Evolutionary conservation across 163 green algal genomes (phyloP).

Genomic region (Volvox carteri): DNA sequence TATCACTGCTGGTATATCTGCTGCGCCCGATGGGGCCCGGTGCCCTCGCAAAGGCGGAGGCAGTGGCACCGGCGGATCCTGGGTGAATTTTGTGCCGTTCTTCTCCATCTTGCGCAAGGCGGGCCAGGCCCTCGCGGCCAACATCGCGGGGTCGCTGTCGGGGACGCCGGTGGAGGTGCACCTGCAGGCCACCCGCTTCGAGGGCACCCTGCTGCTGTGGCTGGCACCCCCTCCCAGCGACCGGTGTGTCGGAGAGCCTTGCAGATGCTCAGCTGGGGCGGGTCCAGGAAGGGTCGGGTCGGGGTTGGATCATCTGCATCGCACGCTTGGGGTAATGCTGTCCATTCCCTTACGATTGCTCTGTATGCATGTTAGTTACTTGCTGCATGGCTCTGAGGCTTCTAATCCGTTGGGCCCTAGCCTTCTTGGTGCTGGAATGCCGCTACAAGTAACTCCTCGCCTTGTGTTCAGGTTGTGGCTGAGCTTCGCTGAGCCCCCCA

Average conservation of each 20-base stretch:
- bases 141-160: constrained; percentile 46
- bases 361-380: no score
- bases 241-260: constrained; percentile 51
- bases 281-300: no score
- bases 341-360: no score
- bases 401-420: no score
- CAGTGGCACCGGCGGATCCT: neutral
- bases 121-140: constrained; percentile 41
- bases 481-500: constrained; percentile 59
- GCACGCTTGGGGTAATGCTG: no score
- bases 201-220: constrained; percentile 78
- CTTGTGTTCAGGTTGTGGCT: constrained; percentile 60
- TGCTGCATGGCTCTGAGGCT: no score
- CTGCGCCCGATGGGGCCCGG: no score
- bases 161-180: constrained; percentile 78
- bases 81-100: constrained; percentile 41
- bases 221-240: constrained; percentile 81
- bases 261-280: no score
- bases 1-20: no score
- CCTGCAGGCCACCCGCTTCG: constrained; percentile 72
- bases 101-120: constrained; percentile 27
- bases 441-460: no score
- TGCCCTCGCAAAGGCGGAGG: neutral
- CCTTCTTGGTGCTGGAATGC: no score
- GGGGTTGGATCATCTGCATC: no score